These are phyloP conservation scores for Bolboschoenus planiculmis DNA, from an alignment of 176 grass and related monocot species.

Conservation along the genomic window DNA sequence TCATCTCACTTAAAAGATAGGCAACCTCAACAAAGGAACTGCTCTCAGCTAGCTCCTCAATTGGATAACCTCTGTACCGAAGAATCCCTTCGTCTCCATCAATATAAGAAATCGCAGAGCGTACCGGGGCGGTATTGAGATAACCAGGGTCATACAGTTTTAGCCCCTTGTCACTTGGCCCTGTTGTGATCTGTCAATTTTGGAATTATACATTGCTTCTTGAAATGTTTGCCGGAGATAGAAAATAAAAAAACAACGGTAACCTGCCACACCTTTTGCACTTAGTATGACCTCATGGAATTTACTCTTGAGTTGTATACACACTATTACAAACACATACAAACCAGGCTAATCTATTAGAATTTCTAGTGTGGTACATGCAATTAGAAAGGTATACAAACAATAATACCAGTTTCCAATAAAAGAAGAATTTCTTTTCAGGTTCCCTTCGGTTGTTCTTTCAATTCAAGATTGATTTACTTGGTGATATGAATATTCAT, in stretches of 20 bases:
- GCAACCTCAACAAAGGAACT: slow-evolving; percentile 86
- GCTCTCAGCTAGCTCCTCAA: slow-evolving; percentile 87
- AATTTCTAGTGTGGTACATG: neutral
- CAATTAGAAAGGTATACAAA: neutral
- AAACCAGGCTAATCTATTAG: neutral
- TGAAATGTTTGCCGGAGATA: neutral
- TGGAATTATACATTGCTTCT: neutral
- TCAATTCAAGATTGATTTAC: neutral
- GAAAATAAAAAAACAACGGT: neutral
- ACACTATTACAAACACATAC: neutral
- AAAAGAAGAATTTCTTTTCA: neutral
- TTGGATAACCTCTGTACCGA: slow-evolving; percentile 95
- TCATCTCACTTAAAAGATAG: slow-evolving; percentile 77
- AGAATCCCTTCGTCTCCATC: slow-evolving; percentile 97
- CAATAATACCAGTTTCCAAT: neutral
- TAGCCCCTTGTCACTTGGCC: slow-evolving; percentile 67
- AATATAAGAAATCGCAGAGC: slow-evolving; percentile 80
- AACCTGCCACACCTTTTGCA: neutral
- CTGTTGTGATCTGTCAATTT: slow-evolving; percentile 58
- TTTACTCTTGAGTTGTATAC: neutral
- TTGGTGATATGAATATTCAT: neutral
- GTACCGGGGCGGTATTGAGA: slow-evolving; percentile 85
- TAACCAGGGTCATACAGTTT: slow-evolving; percentile 95
- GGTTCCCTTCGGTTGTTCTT: neutral
- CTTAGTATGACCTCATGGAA: neutral